phyloP scores from a whole-genome alignment of 257 asterid species.

The Capsicum rhomboideum region DNA sequence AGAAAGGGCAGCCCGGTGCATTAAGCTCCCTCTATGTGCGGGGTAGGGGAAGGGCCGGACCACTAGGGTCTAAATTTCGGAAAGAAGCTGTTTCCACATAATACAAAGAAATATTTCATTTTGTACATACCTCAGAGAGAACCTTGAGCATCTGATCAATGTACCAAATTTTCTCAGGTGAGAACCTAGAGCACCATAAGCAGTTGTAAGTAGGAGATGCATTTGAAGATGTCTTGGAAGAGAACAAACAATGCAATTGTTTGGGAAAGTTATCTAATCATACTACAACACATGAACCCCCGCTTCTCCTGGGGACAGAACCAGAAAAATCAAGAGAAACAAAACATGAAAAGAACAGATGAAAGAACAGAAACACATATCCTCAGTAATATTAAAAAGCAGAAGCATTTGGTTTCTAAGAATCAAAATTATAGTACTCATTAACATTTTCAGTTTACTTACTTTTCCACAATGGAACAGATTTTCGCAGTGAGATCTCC shows the following conservation, averaged over 20 bases:
- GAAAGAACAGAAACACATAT: neutral
- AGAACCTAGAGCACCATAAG: slow-evolving; percentile 60
- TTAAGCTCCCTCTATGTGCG: neutral
- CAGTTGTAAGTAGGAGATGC: slow-evolving; percentile 15
- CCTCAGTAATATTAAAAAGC: neutral
- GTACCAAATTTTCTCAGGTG: slow-evolving; percentile 91
- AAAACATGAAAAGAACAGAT: neutral
- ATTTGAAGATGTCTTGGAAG: slow-evolving; percentile 17
- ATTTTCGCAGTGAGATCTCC: slow-evolving; percentile 90
- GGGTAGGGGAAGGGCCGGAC: neutral
- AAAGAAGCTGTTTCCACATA: neutral
- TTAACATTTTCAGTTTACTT: slow-evolving; percentile 29
- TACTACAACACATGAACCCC: neutral
- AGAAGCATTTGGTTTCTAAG: neutral
- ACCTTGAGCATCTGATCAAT: slow-evolving; percentile 96
- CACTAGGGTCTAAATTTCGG: neutral
- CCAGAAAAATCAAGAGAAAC: neutral
- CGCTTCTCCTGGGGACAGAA: neutral
- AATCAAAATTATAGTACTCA: neutral
- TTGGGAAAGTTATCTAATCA: neutral
- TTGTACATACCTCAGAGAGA: slow-evolving; percentile 64
- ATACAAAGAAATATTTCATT: slow-evolving; percentile 9
- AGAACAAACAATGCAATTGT: neutral
- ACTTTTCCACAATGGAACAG: slow-evolving; percentile 95
- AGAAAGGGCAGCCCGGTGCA: neutral